phyloP scores from a whole-genome alignment of 352 stramenopile species.

The Phytophthora constricta region DNA sequence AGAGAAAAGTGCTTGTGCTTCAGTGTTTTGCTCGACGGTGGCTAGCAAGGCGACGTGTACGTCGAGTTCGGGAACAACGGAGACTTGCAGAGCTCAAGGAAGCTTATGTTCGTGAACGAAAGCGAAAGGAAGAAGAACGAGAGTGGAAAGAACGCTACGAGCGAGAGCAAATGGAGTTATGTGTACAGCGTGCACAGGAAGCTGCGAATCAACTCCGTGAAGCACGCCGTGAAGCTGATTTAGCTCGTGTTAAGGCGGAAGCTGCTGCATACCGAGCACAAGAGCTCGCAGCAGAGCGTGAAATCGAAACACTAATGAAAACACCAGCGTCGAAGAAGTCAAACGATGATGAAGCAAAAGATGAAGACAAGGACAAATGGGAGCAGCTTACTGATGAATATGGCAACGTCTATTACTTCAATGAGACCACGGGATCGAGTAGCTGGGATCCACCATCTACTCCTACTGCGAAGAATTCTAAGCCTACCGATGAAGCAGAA shows the following conservation, averaged over 20 bases:
- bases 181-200: slow-evolving; percentile 50
- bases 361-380: slow-evolving; percentile 35
- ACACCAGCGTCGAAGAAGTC: not conserved
- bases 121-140: slow-evolving; percentile 57
- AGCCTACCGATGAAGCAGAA: not conserved
- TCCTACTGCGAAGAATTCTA: not conserved
- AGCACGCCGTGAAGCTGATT: slow-evolving; percentile 66
- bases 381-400: slow-evolving; percentile 44
- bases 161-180: slow-evolving; percentile 65
- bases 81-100: slow-evolving; percentile 56
- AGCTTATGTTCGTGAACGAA: slow-evolving; percentile 64
- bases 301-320: slow-evolving; percentile 32
- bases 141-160: slow-evolving; percentile 63
- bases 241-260: slow-evolving; percentile 61
- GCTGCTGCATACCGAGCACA: slow-evolving; percentile 52
- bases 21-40: slow-evolving; percentile 47
- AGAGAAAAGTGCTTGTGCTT: slow-evolving; percentile 38
- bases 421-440: slow-evolving; percentile 52
- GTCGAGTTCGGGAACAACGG: slow-evolving; percentile 34
- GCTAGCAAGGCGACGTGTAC: slow-evolving; percentile 42
- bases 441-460: slow-evolving; percentile 53
- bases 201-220: slow-evolving; percentile 57
- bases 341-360: slow-evolving; percentile 20
- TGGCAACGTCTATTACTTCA: slow-evolving; percentile 76
- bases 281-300: slow-evolving; percentile 45